Percentiles rank a stretch among this genome's conserved stretches.
These are phyloP conservation scores for Clarkia xantiana DNA, from an alignment of 345 rosid genomes.

Conservation along the genomic window DNA sequence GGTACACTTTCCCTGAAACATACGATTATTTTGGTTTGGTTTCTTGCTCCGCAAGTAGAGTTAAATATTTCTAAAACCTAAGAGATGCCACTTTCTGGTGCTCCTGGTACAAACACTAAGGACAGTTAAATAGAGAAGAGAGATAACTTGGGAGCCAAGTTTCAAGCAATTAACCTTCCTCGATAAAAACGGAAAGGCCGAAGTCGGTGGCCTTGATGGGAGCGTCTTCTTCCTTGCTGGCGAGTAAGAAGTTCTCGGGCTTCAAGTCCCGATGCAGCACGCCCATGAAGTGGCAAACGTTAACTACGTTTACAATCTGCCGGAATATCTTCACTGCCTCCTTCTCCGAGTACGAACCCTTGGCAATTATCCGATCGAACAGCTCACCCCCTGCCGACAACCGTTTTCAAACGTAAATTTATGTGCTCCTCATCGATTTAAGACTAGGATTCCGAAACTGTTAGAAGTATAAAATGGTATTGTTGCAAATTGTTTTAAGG, in stretches of 20 bases:
- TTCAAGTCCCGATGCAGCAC: constrained; percentile 83
- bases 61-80: too few relatives aligned
- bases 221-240: constrained; percentile 31
- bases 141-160: neutral
- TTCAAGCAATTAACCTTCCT: constrained; percentile 39
- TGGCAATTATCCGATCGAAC: constrained; percentile 65
- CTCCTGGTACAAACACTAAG: neutral
- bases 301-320: constrained; percentile 76
- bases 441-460: too few relatives aligned
- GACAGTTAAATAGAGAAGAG: neutral
- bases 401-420: neutral
- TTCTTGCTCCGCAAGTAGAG: too few relatives aligned
- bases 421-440: too few relatives aligned
- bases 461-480: too few relatives aligned
- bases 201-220: constrained; percentile 70
- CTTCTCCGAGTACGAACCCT: constrained; percentile 60
- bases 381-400: constrained; percentile 52
- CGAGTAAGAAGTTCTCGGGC: constrained; percentile 89
- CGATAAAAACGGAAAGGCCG: constrained; percentile 85
- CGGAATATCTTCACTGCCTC: constrained; percentile 61
- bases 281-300: constrained; percentile 91
- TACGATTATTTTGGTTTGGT: too few relatives aligned
- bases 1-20: constrained; percentile 47
- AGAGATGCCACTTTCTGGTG: neutral
- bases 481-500: too few relatives aligned